Evolutionary conservation across 148 eudicot genomes (phyloP).

Genomic region (Persicaria maculosa): DNA sequence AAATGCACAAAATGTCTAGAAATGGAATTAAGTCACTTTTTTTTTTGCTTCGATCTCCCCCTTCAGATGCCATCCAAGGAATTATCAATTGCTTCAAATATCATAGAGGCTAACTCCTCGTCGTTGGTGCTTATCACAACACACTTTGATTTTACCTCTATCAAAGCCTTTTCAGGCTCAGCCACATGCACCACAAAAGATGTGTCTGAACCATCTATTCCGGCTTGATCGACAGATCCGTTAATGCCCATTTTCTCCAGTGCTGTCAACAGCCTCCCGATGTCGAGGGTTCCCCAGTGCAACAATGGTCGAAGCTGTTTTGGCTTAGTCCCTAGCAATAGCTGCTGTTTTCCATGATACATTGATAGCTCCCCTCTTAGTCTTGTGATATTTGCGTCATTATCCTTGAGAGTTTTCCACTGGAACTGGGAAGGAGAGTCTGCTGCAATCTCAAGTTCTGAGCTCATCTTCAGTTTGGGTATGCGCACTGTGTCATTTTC

Average conservation of each 20-base stretch:
- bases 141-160: slow-evolving; percentile 33
- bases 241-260: slow-evolving; percentile 54
- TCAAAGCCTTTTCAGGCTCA: slow-evolving; percentile 44
- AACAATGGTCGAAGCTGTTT: slow-evolving; percentile 19
- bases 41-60: too few species aligned
- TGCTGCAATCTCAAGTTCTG: slow-evolving; percentile 45
- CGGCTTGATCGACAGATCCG: slow-evolving; percentile 29
- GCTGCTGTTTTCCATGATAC: slow-evolving; percentile 44
- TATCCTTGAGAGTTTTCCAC: slow-evolving; percentile 34
- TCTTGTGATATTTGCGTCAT: slow-evolving; percentile 37
- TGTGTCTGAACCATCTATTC: slow-evolving; percentile 20
- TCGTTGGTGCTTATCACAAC: slow-evolving; percentile 47
- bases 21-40: too few species aligned
- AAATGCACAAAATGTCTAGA: too few species aligned
- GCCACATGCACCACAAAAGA: slow-evolving; percentile 25
- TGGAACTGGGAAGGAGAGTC: slow-evolving; percentile 45
- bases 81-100: slow-evolving; percentile 40
- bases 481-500: slow-evolving; percentile 38
- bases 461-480: slow-evolving; percentile 32
- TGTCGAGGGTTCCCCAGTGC: slow-evolving; percentile 37
- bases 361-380: slow-evolving; percentile 59
- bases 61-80: slow-evolving; percentile 23
- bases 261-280: slow-evolving; percentile 25
- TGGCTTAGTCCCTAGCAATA: slow-evolving; percentile 23
- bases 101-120: slow-evolving; percentile 35